Percentiles rank a stretch among this genome's conserved stretches.
phyloP scores from a whole-genome alignment of 768 basidiomycete species.

The Leccinum subgranulosum region DNA sequence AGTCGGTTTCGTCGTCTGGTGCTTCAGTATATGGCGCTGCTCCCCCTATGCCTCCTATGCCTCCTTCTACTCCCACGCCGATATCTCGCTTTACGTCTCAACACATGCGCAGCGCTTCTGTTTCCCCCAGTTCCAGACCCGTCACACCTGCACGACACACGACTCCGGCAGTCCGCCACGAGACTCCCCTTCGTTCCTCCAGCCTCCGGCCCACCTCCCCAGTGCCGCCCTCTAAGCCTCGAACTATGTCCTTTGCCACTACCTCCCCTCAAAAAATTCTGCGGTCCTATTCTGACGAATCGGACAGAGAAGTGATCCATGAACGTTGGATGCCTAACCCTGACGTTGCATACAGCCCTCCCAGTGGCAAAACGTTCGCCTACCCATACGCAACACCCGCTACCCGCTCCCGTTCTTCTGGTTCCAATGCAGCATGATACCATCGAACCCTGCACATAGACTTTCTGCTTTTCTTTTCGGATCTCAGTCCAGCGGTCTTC shows the following conservation, averaged over 20 bases:
- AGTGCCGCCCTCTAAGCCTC: slow-evolving; percentile 40
- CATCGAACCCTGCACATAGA: slow-evolving; percentile 22
- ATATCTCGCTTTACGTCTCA: slow-evolving; percentile 51
- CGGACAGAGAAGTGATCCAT: slow-evolving; percentile 50
- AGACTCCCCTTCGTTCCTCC: slow-evolving; percentile 31
- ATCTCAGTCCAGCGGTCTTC: slow-evolving; percentile 25
- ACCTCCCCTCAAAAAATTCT: slow-evolving; percentile 56
- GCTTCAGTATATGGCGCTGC: slow-evolving; percentile 33
- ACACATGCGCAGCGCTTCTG: slow-evolving; percentile 57
- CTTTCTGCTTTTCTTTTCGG: slow-evolving; percentile 16
- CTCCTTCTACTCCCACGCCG: slow-evolving; percentile 45
- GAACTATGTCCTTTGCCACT: slow-evolving; percentile 44
- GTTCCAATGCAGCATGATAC: slow-evolving; percentile 36
- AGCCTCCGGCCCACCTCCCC: slow-evolving; percentile 29
- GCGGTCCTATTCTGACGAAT: slow-evolving; percentile 66
- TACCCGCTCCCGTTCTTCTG: slow-evolving; percentile 28
- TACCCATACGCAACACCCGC: slow-evolving; percentile 26
- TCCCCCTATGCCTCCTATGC: slow-evolving; percentile 34
- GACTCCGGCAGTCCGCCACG: slow-evolving; percentile 28
- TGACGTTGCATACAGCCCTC: slow-evolving; percentile 36
- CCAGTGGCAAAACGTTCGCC: slow-evolving; percentile 29
- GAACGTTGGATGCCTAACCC: slow-evolving; percentile 64
- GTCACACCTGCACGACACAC: slow-evolving; percentile 31
- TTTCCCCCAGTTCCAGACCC: slow-evolving; percentile 34
- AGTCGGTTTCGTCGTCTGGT: slow-evolving; percentile 30